Evolutionary conservation across 2,329 filamentous ascomycete species (phyloP), one percentile per base, ranked within the genome.

Genomic region (Aspergillus udagawae): DNA sequence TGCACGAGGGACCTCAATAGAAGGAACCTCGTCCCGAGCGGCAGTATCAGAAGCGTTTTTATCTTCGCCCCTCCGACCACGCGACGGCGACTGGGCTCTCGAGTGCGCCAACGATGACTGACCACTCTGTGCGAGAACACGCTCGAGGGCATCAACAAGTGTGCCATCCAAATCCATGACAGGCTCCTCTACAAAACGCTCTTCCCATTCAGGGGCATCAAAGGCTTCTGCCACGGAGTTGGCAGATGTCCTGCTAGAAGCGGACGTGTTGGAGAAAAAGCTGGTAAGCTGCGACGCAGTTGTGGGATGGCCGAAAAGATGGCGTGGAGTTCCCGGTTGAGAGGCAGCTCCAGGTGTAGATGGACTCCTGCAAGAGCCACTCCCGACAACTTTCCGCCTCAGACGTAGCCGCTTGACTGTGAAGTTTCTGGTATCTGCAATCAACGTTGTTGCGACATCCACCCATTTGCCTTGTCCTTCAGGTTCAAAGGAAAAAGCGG

Each of bases 91-190:
- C 9, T 75, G 70, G 5, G 75, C 70, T 27, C 76, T 65, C 10
- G 77, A 77, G 49, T 74, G 74, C 17, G 67, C 70, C 38, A 75
- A 65, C 0, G 76, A 79, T 1, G 77, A 74, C 42, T 73, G 70
- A 4, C 71, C 74, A 50, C 75, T 78, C 44, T 74, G 77, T 3
- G 73, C 76, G 3, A 85, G 72, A 9, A 84, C 78, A 52, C 80
- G 79, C 65, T 85, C 83, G 23, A 85, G 74, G 7, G 82, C 83
- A 65, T 85, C 82, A 38, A 83, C 79, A 0, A 85, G 73, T 2
- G 77, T 83, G n/a, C 77, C 76, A 59, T 86, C 83, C 52, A 83
- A 77, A 60, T 84, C 82, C 79, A 83, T 81, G 50, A 86, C 79
- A 2, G 71, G 70, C 60, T 85, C 82, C 60, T 82, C 80, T 10